A percentile compares a stretch with the other conserved stretches of the same genome.
These are phyloP conservation scores for Afroboletus lepidellus DNA, from an alignment of 1,284 basidiomycete species.

Conservation along the genomic window DNA sequence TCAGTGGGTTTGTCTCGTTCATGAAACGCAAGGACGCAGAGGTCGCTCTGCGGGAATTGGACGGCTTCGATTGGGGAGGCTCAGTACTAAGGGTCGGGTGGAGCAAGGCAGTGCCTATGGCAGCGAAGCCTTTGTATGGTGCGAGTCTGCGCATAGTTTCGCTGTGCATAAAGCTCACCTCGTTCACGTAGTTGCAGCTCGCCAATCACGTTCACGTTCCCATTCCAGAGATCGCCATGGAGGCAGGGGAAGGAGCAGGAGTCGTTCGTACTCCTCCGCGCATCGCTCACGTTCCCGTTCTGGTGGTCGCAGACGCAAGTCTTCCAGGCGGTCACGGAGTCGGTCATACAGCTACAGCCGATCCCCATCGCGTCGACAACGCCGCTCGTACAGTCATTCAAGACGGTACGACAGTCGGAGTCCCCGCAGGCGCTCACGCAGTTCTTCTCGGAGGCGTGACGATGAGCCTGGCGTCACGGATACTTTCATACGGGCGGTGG, in stretches of 20 bases:
- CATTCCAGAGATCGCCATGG: slow-evolving; percentile 27
- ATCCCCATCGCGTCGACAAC: slow-evolving; percentile 40
- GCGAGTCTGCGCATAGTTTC: slow-evolving; percentile 25
- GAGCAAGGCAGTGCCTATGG: slow-evolving; percentile 93
- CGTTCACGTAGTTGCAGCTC: slow-evolving; percentile 29
- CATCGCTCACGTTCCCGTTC: slow-evolving; percentile 52
- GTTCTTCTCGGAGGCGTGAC: slow-evolving; percentile 36
- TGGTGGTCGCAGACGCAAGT: slow-evolving; percentile 35
- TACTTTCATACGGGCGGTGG: slow-evolving; percentile 82
- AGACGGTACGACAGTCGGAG: slow-evolving; percentile 41
- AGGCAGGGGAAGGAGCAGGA: slow-evolving; percentile 32
- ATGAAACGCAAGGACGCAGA: slow-evolving; percentile 94
- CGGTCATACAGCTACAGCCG: slow-evolving; percentile 44
- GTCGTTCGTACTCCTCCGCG: slow-evolving; percentile 41
- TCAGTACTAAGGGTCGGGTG: slow-evolving; percentile 84
- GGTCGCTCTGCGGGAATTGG: slow-evolving; percentile 78
- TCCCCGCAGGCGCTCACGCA: slow-evolving; percentile 41
- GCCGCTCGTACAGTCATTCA: slow-evolving; percentile 32
- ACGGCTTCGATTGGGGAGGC: slow-evolving; percentile 92
- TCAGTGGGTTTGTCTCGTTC: slow-evolving; percentile 94
- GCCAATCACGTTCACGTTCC: slow-evolving; percentile 35
- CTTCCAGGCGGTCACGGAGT: slow-evolving; percentile 42
- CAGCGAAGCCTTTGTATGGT: slow-evolving; percentile 80
- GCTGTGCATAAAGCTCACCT: not conserved
- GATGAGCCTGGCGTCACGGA: slow-evolving; percentile 69